phyloP scores from a whole-genome alignment of 2,329 filamentous ascomycete genomes.

The Zymoseptoria pseudotritici region DNA sequence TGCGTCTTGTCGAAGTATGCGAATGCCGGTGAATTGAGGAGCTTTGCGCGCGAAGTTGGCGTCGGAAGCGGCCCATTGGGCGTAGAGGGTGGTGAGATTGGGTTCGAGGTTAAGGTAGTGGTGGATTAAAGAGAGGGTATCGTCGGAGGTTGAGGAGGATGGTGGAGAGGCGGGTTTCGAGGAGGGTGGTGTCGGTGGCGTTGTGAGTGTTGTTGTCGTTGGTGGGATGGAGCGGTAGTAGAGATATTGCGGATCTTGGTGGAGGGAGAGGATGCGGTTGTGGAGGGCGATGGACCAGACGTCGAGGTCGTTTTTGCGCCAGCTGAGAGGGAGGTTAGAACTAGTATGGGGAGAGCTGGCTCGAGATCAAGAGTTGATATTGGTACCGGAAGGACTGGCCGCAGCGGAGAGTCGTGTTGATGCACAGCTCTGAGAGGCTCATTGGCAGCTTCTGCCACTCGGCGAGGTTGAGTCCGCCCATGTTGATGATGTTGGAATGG shows the following conservation, averaged over 20 bases:
- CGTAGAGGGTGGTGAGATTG: slow-evolving; percentile 69
- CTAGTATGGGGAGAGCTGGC: not conserved
- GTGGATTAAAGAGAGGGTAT: slow-evolving; percentile 64
- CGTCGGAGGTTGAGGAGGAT: slow-evolving; percentile 45
- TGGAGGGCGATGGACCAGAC: slow-evolving; percentile 87
- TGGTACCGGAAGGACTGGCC: slow-evolving; percentile 77
- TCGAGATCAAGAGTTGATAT: not conserved
- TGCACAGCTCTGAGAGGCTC: slow-evolving; percentile 75
- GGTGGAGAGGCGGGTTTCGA: slow-evolving; percentile 29
- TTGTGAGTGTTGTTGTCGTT: slow-evolving; percentile 22
- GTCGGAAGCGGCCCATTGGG: slow-evolving; percentile 79
- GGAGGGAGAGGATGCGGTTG: slow-evolving; percentile 76
- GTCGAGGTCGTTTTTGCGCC: slow-evolving; percentile 70
- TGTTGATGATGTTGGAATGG: slow-evolving; percentile 14
- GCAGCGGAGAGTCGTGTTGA: slow-evolving; percentile 88
- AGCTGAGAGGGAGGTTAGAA: slow-evolving; percentile 45
- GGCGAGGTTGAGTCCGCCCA: slow-evolving; percentile 46
- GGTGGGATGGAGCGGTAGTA: slow-evolving; percentile 68
- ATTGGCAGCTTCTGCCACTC: slow-evolving; percentile 86
- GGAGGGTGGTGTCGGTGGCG: slow-evolving; percentile 32
- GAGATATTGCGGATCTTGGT: slow-evolving; percentile 69
- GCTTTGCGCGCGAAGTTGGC: slow-evolving; percentile 84
- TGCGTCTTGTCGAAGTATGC: slow-evolving; percentile 87
- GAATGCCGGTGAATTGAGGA: slow-evolving; percentile 78
- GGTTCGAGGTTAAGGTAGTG: slow-evolving; percentile 82